Evolutionary conservation across 495 filamentous ascomycete genomes (phyloP).

Genomic region (Endocarpon pusillum): DNA sequence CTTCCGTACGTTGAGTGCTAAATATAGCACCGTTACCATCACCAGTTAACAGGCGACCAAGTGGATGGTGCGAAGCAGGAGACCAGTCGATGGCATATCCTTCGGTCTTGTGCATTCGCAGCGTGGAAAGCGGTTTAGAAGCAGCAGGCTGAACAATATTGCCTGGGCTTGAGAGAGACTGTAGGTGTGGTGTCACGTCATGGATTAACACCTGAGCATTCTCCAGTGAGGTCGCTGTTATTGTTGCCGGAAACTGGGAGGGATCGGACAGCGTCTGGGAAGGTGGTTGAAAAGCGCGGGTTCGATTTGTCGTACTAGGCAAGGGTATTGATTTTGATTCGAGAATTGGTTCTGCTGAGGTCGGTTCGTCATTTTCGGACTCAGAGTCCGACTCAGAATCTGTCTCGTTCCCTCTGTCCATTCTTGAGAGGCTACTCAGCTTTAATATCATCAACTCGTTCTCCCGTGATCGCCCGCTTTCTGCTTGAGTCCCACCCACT

Average conservation of each 20-base stretch:
- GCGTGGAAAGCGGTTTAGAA: conserved; percentile 69
- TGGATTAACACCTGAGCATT: conserved; percentile 68
- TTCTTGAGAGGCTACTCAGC: conserved; percentile 73
- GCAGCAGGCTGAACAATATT: conserved; percentile 60
- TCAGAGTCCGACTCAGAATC: conserved; percentile 57
- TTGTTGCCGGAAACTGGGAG: conserved; percentile 52
- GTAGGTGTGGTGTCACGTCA: conserved; percentile 75
- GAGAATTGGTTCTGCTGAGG: conserved; percentile 74
- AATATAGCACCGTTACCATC: conserved; percentile 85
- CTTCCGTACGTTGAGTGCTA: conserved; percentile 64
- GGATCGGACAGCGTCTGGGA: conserved; percentile 38
- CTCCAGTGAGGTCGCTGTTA: conserved; percentile 85
- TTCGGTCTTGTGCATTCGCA: conserved; percentile 81
- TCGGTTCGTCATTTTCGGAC: conserved; percentile 57
- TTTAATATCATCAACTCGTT: conserved; percentile 94
- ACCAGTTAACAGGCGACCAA: conserved; percentile 77
- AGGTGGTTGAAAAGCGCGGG: conserved; percentile 63
- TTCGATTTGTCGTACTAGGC: conserved; percentile 76
- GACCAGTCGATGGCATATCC: conserved; percentile 96
- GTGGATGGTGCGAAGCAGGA: conserved; percentile 40
- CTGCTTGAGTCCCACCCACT: conserved; percentile 85
- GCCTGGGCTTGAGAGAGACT: conserved; percentile 77
- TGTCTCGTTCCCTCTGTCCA: conserved; percentile 53
- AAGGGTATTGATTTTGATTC: conserved; percentile 80
- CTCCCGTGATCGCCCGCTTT: conserved; percentile 51